phyloP scores from a whole-genome alignment of 2,329 filamentous ascomycete species.

The Calonectria pseudoturangicola region DNA sequence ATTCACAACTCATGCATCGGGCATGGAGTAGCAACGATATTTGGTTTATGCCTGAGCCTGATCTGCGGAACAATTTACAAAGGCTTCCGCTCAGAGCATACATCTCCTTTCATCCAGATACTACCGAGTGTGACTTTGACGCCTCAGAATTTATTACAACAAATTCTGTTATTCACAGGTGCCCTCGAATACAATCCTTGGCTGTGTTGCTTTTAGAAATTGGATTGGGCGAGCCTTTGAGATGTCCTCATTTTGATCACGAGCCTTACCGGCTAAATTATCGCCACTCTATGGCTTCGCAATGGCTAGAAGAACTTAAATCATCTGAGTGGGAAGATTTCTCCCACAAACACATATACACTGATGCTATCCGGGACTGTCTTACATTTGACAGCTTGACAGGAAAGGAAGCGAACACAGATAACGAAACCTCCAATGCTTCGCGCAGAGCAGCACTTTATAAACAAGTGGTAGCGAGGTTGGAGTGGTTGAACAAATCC shows the following conservation, averaged over 20 bases:
- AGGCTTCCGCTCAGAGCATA: constrained; percentile 26
- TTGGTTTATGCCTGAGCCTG: constrained; percentile 43
- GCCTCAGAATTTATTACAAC: not conserved
- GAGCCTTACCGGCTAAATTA: constrained; percentile 9
- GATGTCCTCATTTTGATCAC: not conserved
- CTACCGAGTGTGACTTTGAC: constrained; percentile 21
- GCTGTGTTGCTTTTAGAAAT: constrained; percentile 26
- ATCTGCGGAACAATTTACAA: constrained; percentile 14
- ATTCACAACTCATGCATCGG: constrained; percentile 41
- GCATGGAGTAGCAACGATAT: constrained; percentile 42
- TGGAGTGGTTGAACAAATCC: constrained; percentile 4
- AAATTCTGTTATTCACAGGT: constrained; percentile 19
- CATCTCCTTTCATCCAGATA: constrained; percentile 27
- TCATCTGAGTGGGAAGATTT: constrained; percentile 23
- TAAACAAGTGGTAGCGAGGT: constrained; percentile 14
- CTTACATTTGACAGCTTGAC: constrained; percentile 11
- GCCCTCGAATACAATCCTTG: constrained; percentile 25
- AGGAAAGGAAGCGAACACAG: constrained; percentile 5
- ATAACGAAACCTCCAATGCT: not conserved
- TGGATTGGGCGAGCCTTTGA: constrained; percentile 20
- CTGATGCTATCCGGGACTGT: constrained; percentile 23
- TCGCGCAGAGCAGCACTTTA: constrained; percentile 11
- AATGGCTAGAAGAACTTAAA: constrained; percentile 12
- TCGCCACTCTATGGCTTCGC: not conserved
- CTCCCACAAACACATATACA: constrained; percentile 25